phyloP scores from a whole-genome alignment of 108 stramenopile genomes.

The Pseudonitzschia multistriata region DNA sequence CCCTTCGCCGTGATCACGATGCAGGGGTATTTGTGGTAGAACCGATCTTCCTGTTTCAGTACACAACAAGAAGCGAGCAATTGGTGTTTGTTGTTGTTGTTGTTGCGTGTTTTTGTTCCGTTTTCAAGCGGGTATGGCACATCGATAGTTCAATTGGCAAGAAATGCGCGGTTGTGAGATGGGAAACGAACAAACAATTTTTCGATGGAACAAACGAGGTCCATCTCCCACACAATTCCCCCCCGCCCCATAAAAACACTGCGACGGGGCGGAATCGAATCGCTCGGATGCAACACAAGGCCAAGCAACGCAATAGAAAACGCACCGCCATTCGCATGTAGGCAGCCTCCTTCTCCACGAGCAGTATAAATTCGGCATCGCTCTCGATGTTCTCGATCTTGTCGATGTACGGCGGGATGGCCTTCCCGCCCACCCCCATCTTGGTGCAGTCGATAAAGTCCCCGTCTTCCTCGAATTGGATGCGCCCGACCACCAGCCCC shows the following conservation, averaged over 20 bases:
- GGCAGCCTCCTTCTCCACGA: conserved; percentile 98
- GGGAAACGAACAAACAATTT: no score
- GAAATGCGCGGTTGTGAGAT: not conserved
- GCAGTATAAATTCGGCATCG: conserved; percentile 94
- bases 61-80: not conserved
- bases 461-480: conserved; percentile 89
- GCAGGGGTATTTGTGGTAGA: conserved; percentile 96
- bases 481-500: conserved; percentile 94
- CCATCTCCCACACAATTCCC: no score
- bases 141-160: not conserved
- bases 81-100: not conserved
- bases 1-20: conserved; percentile 98
- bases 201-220: no score
- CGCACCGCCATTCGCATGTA: conserved; percentile 95
- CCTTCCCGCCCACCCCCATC: conserved; percentile 96
- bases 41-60: conserved; percentile 90
- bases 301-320: not conserved
- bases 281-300: no score
- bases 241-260: no score
- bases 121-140: no score
- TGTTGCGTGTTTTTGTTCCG: not conserved
- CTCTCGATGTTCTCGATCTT: conserved; percentile 91
- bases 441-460: conserved; percentile 93
- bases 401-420: conserved; percentile 97
- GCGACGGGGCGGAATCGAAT: not conserved